Base-by-base conservation (phyloP, 805 yeast species). In the Naumovozyma dairenensis region DNA sequence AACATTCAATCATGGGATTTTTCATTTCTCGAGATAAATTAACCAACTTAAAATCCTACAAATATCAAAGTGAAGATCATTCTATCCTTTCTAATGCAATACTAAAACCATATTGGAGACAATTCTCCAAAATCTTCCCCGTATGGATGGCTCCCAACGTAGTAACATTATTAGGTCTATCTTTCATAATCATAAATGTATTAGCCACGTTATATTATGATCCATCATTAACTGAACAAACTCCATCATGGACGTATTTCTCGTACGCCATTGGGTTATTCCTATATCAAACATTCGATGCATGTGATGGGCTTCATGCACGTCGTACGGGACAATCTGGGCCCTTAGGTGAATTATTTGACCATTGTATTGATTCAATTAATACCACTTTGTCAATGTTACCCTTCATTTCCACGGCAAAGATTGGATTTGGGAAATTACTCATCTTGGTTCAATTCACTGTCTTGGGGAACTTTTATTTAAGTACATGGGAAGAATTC, bases 261-360 rank as follows among this genome's bases (percentile, higher is more conserved):
- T 64, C 79, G 27, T 83, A 83, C 55, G 96, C 93, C 0, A 50
- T 81, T 42, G 92, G 94, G 4, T 62, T 89, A 44, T 86, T 87
- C 51, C 62, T 87, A 68, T 87, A 87, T 57, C 97, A 87, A 56
- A 87, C 96, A 0, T 86, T 89, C 54, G 97, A 87, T 59, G 95
- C 96, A 1, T 83, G 95, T 57, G 97, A 87, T 59, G 97, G 97
- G 7, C 72, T 81, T 45, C 97, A 87, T 57, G 96, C 96, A 16
- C 77, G 97, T 53, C 74, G 89, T 51, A 89, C 97, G 1, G 94
- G 94, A n/a, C 94, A 86, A 59, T 73, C 84, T 39, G 94, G 96
- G 3, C 97, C 97, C 1, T 63, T 87, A 48, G 97, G 97, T 26
- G 97, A 87, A 54, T 66, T 87, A 37, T 89, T 89, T 54, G 97